These are phyloP conservation scores for Saururus chinensis DNA, from an alignment of 164 flowering plant species.

Conservation along the genomic window DNA sequence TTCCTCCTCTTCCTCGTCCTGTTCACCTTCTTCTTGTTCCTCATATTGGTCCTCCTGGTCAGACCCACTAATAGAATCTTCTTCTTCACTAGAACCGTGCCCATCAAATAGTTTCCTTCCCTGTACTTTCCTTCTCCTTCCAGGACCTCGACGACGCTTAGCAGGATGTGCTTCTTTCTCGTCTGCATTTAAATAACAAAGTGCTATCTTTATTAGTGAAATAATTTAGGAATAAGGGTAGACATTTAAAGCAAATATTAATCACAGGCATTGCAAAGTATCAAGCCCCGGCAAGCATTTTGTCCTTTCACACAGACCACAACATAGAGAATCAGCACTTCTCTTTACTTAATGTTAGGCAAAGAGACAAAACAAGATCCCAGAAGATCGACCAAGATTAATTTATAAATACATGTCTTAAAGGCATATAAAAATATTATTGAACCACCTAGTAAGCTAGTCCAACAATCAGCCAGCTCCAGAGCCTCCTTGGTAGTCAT, in stretches of 20 bases:
- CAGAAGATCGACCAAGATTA: no score
- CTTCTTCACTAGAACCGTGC: slow-evolving; percentile 73
- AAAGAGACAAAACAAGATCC: no score
- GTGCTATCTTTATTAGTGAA: neutral
- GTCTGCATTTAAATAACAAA: slow-evolving; percentile 32
- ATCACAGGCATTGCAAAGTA: neutral
- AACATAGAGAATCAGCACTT: neutral
- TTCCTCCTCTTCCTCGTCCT: slow-evolving; percentile 54
- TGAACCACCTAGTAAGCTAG: no score
- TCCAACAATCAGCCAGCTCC: neutral
- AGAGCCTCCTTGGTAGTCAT: neutral
- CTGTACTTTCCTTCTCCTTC: slow-evolving; percentile 44
- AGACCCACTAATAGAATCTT: slow-evolving; percentile 70
- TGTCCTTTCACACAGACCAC: neutral
- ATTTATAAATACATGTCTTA: no score
- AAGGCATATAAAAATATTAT: no score
- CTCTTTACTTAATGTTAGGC: no score
- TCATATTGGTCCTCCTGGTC: slow-evolving; percentile 62
- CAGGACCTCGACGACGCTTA: slow-evolving; percentile 69
- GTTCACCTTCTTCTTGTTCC: slow-evolving; percentile 44
- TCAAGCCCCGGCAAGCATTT: neutral
- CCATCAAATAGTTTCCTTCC: slow-evolving; percentile 91
- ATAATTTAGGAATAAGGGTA: neutral
- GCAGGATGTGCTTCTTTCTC: slow-evolving; percentile 52
- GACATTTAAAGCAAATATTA: neutral